Evolutionary conservation across 768 basidiomycete species (phyloP).

Genomic region (Pulveroboletus sp.): DNA sequence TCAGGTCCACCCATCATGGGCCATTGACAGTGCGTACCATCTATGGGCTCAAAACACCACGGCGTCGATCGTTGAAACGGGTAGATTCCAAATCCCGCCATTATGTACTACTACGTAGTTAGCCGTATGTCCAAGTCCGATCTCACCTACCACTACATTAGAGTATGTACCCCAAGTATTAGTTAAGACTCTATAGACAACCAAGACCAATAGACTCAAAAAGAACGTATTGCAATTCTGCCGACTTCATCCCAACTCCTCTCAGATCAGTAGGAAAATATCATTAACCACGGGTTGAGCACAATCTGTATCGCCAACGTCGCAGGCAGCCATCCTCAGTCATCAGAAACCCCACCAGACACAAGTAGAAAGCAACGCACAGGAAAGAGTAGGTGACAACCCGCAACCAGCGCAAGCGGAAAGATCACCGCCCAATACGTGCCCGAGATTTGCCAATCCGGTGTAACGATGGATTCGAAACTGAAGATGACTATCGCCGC

Average conservation of each 20-base stretch:
- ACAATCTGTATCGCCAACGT: constrained; percentile 47
- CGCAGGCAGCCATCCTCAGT: background rate
- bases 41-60: too few species aligned
- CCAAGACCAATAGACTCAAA: background rate
- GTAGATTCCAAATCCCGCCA: too few species aligned
- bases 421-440: constrained; percentile 70
- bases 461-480: constrained; percentile 47
- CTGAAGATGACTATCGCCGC: constrained; percentile 55
- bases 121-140: too few species aligned
- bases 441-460: constrained; percentile 59
- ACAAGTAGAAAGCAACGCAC: constrained; percentile 35
- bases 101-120: too few species aligned
- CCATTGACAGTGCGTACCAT: too few species aligned
- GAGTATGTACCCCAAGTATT: background rate
- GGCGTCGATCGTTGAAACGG: too few species aligned
- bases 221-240: background rate
- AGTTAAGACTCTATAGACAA: background rate
- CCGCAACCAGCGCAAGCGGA: constrained; percentile 65
- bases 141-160: too few species aligned
- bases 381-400: constrained; percentile 70
- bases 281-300: constrained; percentile 86
- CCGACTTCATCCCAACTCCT: background rate
- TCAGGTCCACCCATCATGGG: too few species aligned
- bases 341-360: background rate
- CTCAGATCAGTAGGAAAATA: constrained; percentile 52